Percentiles rank a stretch among this genome's conserved stretches.
Conservation (phyloP, 345 rosid genomes). For the Arabidopsis suecica region DNA sequence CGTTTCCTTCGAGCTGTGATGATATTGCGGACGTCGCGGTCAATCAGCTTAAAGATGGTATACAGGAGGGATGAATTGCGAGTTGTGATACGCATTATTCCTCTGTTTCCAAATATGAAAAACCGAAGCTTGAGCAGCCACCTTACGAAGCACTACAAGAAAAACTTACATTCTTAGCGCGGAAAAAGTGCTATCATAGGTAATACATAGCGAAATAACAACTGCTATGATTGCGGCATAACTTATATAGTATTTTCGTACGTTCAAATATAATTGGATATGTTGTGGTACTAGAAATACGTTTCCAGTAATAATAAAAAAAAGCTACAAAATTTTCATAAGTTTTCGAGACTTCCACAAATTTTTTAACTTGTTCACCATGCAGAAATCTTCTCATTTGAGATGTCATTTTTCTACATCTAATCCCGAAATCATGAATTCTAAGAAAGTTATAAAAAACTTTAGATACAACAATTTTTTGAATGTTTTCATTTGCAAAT, state of each 20-base stretch:
- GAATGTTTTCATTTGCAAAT: not conserved
- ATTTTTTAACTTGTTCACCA: not conserved
- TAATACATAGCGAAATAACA: no score
- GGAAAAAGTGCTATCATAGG: no score
- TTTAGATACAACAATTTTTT: not conserved
- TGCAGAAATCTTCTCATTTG: not conserved
- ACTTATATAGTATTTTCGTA: not conserved
- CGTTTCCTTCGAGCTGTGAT: no score
- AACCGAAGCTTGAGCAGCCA: no score
- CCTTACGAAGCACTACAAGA: no score
- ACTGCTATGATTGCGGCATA: no score
- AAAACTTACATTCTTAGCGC: no score
- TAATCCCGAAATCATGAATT: not conserved
- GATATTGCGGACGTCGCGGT: no score
- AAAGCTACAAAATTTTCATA: not conserved
- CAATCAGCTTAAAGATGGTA: no score
- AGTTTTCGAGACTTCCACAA: not conserved
- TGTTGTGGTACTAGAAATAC: not conserved
- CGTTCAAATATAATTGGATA: not conserved
- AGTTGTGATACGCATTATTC: no score
- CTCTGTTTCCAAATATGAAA: no score
- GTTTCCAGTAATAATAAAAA: not conserved
- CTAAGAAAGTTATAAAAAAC: not conserved
- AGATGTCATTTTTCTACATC: not conserved
- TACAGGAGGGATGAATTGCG: no score